Conservation (phyloP, 192 early-diverging fungal genomes). For the Chytriomyces hyalinus region DNA sequence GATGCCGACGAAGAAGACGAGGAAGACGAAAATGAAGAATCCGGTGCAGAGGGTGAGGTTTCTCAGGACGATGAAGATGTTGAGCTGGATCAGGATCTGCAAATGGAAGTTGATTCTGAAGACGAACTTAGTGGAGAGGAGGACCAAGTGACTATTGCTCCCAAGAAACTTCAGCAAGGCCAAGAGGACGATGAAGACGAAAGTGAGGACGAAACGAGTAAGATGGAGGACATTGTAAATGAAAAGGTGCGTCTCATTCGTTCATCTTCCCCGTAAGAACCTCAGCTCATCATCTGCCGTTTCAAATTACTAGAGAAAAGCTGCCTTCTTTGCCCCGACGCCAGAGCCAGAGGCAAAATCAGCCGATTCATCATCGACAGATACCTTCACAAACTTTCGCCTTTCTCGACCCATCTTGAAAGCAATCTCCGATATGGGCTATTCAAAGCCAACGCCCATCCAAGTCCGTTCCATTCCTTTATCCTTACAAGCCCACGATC, state of each 20-base stretch:
- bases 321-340: conserved; percentile 52
- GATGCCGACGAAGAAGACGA: conserved; percentile 39
- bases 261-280: background rate
- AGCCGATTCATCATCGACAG: conserved; percentile 26
- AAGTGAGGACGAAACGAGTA: conserved; percentile 19
- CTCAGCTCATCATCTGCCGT: background rate
- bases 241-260: conserved; percentile 30
- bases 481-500: conserved; percentile 93
- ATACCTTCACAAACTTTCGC: conserved; percentile 91
- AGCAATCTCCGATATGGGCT: conserved; percentile 86
- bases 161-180: background rate
- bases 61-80: background rate
- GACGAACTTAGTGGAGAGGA: conserved; percentile 22
- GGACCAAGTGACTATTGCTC: conserved; percentile 32
- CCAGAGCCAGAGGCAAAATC: conserved; percentile 29
- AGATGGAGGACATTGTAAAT: conserved; percentile 33
- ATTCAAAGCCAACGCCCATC: conserved; percentile 91
- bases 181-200: background rate
- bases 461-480: conserved; percentile 92
- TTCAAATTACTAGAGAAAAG: conserved; percentile 44
- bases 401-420: conserved; percentile 95
- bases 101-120: conserved; percentile 21
- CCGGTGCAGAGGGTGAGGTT: conserved; percentile 13
- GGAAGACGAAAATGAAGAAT: conserved; percentile 37
- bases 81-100: background rate